phyloP scores from a whole-genome alignment of 1,139 yeast species.

The Pichia sp. region DNA sequence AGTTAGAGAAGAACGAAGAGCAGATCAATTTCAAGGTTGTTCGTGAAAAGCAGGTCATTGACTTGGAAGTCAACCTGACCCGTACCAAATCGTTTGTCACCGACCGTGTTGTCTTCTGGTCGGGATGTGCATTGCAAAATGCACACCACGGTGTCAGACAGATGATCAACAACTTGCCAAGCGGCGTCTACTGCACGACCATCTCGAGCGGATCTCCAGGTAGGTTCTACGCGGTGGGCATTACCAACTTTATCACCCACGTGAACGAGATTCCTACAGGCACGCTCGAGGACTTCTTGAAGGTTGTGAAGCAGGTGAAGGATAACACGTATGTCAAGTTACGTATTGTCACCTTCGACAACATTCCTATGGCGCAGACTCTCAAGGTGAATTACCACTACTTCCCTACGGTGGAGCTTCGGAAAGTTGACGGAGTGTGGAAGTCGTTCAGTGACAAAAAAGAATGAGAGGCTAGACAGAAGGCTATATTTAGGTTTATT shows the following conservation, averaged over 20 bases:
- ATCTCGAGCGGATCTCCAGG: conserved; percentile 83
- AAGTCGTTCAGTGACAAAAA: conserved; percentile 10
- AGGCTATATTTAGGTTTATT: not conserved
- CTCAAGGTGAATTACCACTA: conserved; percentile 86
- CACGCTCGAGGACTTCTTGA: conserved; percentile 60
- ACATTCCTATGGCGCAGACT: conserved; percentile 79
- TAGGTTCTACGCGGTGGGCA: conserved; percentile 71
- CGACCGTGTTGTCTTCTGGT: conserved; percentile 68
- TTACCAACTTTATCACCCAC: conserved; percentile 83
- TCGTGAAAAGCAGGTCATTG: conserved; percentile 53
- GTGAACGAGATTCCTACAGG: conserved; percentile 75
- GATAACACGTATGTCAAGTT: conserved; percentile 79
- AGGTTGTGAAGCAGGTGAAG: conserved; percentile 53
- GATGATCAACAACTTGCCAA: conserved; percentile 72
- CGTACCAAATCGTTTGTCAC: conserved; percentile 57
- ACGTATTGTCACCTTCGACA: conserved; percentile 78
- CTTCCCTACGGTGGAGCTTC: conserved; percentile 69
- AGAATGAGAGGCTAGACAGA: not conserved
- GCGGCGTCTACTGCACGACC: conserved; percentile 72
- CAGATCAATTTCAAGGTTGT: conserved; percentile 57
- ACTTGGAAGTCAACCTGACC: conserved; percentile 59
- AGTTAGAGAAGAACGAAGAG: conserved; percentile 29
- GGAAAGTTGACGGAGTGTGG: conserved; percentile 17
- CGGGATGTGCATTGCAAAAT: conserved; percentile 66
- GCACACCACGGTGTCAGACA: conserved; percentile 75